phyloP scores from a whole-genome alignment of 148 eudicot genomes.

The Rhododendron simsii region DNA sequence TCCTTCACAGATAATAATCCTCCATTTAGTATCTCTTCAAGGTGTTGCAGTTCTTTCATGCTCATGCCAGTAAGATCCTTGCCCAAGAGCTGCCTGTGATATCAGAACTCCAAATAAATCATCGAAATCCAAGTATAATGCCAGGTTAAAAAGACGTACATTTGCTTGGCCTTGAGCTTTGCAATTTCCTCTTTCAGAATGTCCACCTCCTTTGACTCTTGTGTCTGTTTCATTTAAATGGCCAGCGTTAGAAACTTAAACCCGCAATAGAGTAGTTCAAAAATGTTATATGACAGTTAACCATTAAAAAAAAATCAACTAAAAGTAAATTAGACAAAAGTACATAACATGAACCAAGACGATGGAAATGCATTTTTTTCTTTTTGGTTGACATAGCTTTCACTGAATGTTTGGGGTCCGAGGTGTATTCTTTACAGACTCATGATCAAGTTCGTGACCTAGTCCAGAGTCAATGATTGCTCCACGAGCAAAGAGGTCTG shows the following conservation, averaged over 20 bases:
- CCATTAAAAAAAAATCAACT: neutral
- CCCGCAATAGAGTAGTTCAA: neutral
- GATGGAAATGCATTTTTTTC: neutral
- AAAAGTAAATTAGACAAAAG: neutral
- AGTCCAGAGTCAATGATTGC: neutral
- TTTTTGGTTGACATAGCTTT: neutral
- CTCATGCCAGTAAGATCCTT: constrained; percentile 54
- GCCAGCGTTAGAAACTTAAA: neutral
- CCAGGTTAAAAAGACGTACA: constrained; percentile 25
- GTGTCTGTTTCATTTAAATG: constrained; percentile 24
- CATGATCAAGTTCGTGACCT: neutral
- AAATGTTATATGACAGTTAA: neutral
- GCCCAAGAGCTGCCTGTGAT: constrained; percentile 61
- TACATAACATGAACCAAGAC: neutral
- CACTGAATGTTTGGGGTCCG: neutral
- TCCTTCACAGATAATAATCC: constrained; percentile 62
- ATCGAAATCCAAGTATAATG: neutral
- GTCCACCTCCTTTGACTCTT: constrained; percentile 41
- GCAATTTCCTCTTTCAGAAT: constrained; percentile 45
- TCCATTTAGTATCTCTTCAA: constrained; percentile 62
- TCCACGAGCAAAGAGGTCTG: neutral
- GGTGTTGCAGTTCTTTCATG: constrained; percentile 48
- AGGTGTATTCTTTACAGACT: neutral
- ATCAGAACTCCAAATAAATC: neutral
- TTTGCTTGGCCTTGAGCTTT: constrained; percentile 40